Conservation (phyloP, 805 yeast species). For the Blastobotrys peoriensis region DNA sequence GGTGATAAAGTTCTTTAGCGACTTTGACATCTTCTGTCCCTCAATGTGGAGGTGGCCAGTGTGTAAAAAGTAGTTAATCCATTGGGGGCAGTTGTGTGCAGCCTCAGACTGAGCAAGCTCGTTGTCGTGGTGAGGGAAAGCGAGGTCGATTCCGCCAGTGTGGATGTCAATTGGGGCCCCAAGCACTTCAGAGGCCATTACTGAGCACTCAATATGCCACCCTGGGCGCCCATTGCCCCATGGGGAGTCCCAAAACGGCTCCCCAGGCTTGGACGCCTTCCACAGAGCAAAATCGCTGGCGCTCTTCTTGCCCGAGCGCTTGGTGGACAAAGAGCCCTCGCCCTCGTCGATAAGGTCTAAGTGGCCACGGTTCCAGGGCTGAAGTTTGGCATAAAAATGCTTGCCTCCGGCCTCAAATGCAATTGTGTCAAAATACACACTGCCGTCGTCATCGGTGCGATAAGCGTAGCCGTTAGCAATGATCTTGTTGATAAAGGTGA, state of each 20-base stretch:
- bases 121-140: slow-evolving; percentile 98
- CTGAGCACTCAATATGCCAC: slow-evolving; percentile 99
- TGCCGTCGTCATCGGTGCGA: slow-evolving; percentile 67
- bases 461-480: slow-evolving; percentile 80
- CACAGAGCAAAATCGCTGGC: slow-evolving; percentile 91
- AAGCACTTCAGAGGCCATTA: slow-evolving; percentile 88
- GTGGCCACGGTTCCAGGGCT: slow-evolving; percentile 96
- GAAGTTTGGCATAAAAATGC: slow-evolving; percentile 90
- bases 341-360: slow-evolving; percentile 84
- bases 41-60: slow-evolving; percentile 97
- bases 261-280: slow-evolving; percentile 96
- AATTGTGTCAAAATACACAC: slow-evolving; percentile 91
- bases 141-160: slow-evolving; percentile 94
- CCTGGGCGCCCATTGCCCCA: slow-evolving; percentile 99
- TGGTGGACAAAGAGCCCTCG: slow-evolving; percentile 73
- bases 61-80: slow-evolving; percentile 96
- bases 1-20: slow-evolving; percentile 90
- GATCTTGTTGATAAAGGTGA: slow-evolving; percentile 68
- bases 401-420: slow-evolving; percentile 64
- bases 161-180: slow-evolving; percentile 88
- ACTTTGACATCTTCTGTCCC: slow-evolving; percentile 97
- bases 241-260: slow-evolving; percentile 90
- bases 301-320: slow-evolving; percentile 55
- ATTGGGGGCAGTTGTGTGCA: slow-evolving; percentile 77
- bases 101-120: slow-evolving; percentile 98